Evolutionary conservation across 129 eudicot species (phyloP), one percentile per base, ranked within the genome.

Genomic region (Chrysanthemum lavandulifolium): DNA sequence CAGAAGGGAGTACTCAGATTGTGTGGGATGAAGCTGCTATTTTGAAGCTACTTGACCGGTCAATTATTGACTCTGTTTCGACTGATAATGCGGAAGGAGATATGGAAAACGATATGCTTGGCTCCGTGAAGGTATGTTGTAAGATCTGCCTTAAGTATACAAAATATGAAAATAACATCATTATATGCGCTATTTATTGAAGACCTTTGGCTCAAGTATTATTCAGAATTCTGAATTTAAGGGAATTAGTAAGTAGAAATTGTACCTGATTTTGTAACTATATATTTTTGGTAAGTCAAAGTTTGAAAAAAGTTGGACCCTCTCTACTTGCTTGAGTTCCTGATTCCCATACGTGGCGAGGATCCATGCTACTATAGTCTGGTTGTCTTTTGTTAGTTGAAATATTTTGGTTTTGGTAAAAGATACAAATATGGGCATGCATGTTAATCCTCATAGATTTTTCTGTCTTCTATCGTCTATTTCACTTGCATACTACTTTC

Each of bases 21-120:
- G 82, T 79, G 71, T 95, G 99, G 99, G 99, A 95, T 78, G 97
- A 90, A 72, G 79, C 81, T 66, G 94, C 97, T 29, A 83, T 95
- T 69, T 3, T 76, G 75, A 90, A 95, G 78, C 72, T 95, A 88
- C 97, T 95, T 61, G 99, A 95, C 50, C 97, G 97, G 6, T 87
- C 99, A 50, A 86, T 67, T 54, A 63, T 88, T 52, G 91, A 86
- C 60, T 75, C 84, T 11, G 80, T 74, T 62, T 87, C 81, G n/a
- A 75, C 84, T 29, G 96, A 88, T 67, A 86, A 86, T 74, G 82
- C 71, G 33, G 99, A 95, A 70, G 89, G 83, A 56, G 98, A 90
- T 84, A 12, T 73, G 25, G 99, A 90, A 78, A 90, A 82, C 55
- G 94, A 90, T 83, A 95, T 95, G 99, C 99, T 95, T 73, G 99